These are phyloP conservation scores for Paecilomyces dactylethromorphus DNA, from an alignment of 2,329 filamentous ascomycete genomes.

Conservation along the genomic window DNA sequence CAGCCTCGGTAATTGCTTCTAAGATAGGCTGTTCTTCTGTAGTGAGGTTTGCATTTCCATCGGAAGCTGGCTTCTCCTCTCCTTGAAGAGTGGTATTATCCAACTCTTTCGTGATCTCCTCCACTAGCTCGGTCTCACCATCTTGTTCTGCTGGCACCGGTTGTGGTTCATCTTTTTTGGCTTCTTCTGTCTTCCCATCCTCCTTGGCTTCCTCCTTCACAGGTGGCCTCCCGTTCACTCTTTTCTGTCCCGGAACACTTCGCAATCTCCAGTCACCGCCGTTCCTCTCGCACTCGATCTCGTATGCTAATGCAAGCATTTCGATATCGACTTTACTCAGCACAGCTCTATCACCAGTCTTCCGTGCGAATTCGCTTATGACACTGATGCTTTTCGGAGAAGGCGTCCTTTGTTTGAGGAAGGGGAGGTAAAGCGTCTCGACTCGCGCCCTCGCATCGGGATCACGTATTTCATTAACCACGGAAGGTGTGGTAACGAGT, in stretches of 20 bases:
- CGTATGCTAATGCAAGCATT: conserved; percentile 83
- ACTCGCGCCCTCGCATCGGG: conserved; percentile 71
- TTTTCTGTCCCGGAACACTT: conserved; percentile 70
- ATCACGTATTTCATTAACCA: conserved; percentile 83
- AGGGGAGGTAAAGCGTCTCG: conserved; percentile 78
- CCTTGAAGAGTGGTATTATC: conserved; percentile 21
- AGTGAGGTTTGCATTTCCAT: conserved; percentile 8
- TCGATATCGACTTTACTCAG: conserved; percentile 85
- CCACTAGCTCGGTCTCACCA: conserved; percentile 17
- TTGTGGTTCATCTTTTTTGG: conserved; percentile 7
- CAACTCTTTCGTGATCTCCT: conserved; percentile 22
- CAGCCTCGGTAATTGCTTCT: conserved; percentile 3
- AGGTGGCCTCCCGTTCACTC: conserved; percentile 63
- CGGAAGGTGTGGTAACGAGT: conserved; percentile 76
- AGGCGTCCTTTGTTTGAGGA: conserved; percentile 71
- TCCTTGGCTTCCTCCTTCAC: conserved; percentile 31
- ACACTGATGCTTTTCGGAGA: conserved; percentile 70
- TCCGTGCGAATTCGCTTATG: conserved; percentile 76
- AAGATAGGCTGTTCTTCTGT: conserved; percentile 3
- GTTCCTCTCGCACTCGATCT: conserved; percentile 87
- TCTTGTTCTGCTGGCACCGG: conserved; percentile 8
- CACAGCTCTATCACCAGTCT: conserved; percentile 82
- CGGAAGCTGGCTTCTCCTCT: conserved; percentile 14
- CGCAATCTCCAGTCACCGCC: conserved; percentile 82
- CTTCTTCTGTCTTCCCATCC: conserved; percentile 15